Conservation (phyloP, 768 basidiomycete species). For the Peribolospora kevripleyi region DNA sequence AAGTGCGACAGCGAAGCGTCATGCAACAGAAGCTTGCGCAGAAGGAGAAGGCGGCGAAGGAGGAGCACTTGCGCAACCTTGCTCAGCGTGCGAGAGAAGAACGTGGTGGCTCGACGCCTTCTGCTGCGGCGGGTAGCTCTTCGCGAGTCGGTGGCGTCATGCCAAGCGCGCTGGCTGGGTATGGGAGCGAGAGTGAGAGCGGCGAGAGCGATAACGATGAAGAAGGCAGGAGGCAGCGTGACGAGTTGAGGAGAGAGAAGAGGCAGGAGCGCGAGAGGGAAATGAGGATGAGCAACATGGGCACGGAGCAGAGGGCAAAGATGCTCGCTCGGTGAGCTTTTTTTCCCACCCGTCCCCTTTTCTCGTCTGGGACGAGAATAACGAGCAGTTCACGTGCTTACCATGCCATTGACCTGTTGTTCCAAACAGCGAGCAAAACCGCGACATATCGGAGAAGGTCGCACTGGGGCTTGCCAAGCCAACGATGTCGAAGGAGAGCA, state of each 20-base stretch:
- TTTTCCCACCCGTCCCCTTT: not conserved
- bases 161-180: slow-evolving; percentile 53
- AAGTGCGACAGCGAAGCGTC: slow-evolving; percentile 79
- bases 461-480: slow-evolving; percentile 95
- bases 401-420: not conserved
- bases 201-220: slow-evolving; percentile 34
- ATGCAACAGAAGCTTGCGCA: slow-evolving; percentile 99
- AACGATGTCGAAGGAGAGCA: slow-evolving; percentile 79
- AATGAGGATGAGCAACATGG: slow-evolving; percentile 98
- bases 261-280: slow-evolving; percentile 82
- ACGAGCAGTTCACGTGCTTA: not conserved
- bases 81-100: slow-evolving; percentile 93
- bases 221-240: slow-evolving; percentile 59
- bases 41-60: slow-evolving; percentile 91
- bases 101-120: slow-evolving; percentile 43
- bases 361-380: not conserved
- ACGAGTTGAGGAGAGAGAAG: slow-evolving; percentile 76
- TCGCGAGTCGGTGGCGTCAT: slow-evolving; percentile 43
- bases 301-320: slow-evolving; percentile 83
- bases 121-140: slow-evolving; percentile 16
- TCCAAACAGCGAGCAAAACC: slow-evolving; percentile 49
- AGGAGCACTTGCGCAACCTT: slow-evolving; percentile 77
- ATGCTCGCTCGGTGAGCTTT: slow-evolving; percentile 46
- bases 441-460: slow-evolving; percentile 97
- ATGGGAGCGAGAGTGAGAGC: slow-evolving; percentile 51